A percentile compares a stretch with the other conserved stretches of the same genome.
phyloP scores from a whole-genome alignment of 345 rosid genomes.

The Pistacia vera region DNA sequence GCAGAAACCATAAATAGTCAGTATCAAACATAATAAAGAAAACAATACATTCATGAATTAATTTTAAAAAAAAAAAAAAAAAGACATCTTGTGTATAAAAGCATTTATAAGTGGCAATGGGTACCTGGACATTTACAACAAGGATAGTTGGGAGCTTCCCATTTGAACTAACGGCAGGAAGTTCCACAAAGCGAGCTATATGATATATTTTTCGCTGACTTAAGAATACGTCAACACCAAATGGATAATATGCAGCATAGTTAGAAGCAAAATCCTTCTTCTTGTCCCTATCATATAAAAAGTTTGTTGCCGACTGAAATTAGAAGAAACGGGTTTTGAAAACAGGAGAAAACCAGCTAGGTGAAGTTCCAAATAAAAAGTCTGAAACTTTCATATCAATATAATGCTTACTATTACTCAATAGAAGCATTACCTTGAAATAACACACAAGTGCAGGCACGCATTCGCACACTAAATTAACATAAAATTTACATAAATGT shows the following conservation, averaged over 20 bases:
- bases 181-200: conserved; percentile 77
- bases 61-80: neutral
- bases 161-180: conserved; percentile 53
- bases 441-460: neutral
- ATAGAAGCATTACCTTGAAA: conserved; percentile 1
- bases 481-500: neutral
- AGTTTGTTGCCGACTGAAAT: neutral
- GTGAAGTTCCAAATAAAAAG: conserved; percentile 9
- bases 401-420: conserved; percentile 1
- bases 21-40: conserved; percentile 10
- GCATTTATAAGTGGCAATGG: neutral
- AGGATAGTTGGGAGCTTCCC: conserved; percentile 75
- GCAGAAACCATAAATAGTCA: conserved; percentile 15
- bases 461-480: neutral
- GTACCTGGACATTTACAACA: conserved; percentile 92
- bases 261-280: conserved; percentile 80
- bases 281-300: conserved; percentile 70
- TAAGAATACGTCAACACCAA: conserved; percentile 87
- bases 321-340: neutral
- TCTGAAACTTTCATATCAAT: neutral
- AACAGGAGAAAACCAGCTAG: neutral
- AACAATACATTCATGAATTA: neutral
- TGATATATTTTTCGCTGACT: conserved; percentile 73
- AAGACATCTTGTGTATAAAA: neutral
- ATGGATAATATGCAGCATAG: conserved; percentile 85